Conservation (phyloP, 192 early-diverging fungal genomes). For the Entophlyctis helioformis region DNA sequence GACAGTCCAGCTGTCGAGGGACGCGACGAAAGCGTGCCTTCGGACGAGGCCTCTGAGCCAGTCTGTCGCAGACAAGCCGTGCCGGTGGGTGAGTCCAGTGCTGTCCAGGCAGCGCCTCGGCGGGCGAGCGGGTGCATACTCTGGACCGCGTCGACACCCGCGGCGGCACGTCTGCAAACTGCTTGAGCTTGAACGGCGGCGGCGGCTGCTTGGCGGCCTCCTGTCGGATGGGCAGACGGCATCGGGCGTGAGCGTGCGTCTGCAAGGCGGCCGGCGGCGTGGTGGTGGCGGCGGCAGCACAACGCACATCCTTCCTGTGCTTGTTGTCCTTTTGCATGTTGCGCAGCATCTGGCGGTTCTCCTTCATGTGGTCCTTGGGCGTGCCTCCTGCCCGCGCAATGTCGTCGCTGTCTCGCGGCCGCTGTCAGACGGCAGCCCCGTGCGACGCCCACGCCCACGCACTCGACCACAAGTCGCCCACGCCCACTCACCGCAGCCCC, state of each 20-base stretch:
- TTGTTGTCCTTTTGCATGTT: constrained; percentile 18
- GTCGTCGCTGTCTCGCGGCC: constrained; percentile 41
- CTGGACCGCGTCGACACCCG: constrained; percentile 24
- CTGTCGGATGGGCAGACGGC: background rate
- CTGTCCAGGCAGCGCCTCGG: background rate
- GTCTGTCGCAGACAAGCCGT: background rate
- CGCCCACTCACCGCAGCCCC: constrained; percentile 33
- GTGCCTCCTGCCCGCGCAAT: constrained; percentile 27
- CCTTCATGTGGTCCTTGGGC: constrained; percentile 39
- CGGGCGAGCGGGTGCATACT: constrained; percentile 1
- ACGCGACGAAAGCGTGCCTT: too few relatives aligned
- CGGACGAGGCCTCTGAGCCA: background rate
- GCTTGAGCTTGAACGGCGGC: constrained; percentile 32
- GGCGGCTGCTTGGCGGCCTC: constrained; percentile 21
- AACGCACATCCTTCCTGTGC: constrained; percentile 15
- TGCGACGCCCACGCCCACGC: too few relatives aligned
- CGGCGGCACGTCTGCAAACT: constrained; percentile 28
- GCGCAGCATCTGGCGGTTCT: constrained; percentile 24
- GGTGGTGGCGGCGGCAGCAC: too few relatives aligned
- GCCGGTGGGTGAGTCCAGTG: background rate
- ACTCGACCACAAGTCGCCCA: too few relatives aligned
- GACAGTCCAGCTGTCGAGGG: too few relatives aligned
- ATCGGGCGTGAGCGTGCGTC: background rate
- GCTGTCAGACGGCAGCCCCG: too few relatives aligned
- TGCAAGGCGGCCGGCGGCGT: background rate